Evolutionary conservation across 1,139 yeast genomes (phyloP).

Genomic region (Pichia sp.): DNA sequence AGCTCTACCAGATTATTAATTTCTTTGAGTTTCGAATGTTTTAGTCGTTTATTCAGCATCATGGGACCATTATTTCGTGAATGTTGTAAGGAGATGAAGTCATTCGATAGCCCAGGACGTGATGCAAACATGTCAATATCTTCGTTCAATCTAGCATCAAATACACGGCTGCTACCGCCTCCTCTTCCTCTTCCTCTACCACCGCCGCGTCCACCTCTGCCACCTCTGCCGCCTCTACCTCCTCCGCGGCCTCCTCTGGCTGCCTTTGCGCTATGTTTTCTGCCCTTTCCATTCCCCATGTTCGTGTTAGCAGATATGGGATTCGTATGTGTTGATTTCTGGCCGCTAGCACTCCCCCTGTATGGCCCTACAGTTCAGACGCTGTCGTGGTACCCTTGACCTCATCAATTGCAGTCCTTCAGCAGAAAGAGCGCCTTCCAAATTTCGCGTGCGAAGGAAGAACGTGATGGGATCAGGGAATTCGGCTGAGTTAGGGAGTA

Average conservation of each 20-base stretch:
- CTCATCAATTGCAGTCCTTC: too few relatives aligned
- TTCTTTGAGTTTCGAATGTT: slow-evolving; percentile 5
- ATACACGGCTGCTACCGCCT: slow-evolving; percentile 23
- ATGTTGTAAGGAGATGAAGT: slow-evolving; percentile 3
- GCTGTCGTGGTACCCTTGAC: too few relatives aligned
- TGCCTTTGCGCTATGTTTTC: too few relatives aligned
- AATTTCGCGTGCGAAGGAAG: too few relatives aligned
- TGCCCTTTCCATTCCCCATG: too few relatives aligned
- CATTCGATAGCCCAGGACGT: slow-evolving; percentile 8
- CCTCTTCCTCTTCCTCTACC: slow-evolving; percentile 26
- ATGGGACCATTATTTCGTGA: slow-evolving; percentile 1
- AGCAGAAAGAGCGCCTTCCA: too few relatives aligned
- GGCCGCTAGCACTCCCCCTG: too few relatives aligned
- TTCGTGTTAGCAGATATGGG: too few relatives aligned
- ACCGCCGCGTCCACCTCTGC: slow-evolving; percentile 13
- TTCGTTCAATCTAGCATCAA: slow-evolving; percentile 16
- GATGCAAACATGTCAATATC: slow-evolving; percentile 5
- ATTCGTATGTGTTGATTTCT: too few relatives aligned
- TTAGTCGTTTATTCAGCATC: slow-evolving; percentile 6
- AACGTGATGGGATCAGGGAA: too few relatives aligned
- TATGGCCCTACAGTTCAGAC: too few relatives aligned
- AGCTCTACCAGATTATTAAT: slow-evolving; percentile 14
- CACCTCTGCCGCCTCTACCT: slow-evolving; percentile 5
- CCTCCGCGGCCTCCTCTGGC: slow-evolving; percentile 24
- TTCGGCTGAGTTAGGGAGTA: too few relatives aligned